phyloP scores from a whole-genome alignment of 2,329 filamentous ascomycete species.

The Colletotrichum incanum region DNA sequence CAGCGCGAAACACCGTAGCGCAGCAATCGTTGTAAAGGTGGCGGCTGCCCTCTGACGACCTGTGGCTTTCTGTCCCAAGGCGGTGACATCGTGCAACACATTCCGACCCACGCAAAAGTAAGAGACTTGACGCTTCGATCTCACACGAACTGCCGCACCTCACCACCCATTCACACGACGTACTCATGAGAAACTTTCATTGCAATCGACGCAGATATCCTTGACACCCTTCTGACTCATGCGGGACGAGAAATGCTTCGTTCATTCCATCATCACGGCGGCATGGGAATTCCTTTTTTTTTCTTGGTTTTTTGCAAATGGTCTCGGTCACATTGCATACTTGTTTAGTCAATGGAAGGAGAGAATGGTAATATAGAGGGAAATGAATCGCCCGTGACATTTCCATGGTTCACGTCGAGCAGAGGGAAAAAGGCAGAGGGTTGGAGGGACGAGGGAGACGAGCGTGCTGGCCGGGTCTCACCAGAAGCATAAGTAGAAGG shows the following conservation, averaged over 20 bases:
- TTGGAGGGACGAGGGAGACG: constrained; percentile 9
- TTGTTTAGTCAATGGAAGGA: constrained; percentile 38
- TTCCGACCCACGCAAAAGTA: constrained; percentile 8
- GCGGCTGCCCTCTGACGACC: constrained; percentile 7
- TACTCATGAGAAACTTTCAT: constrained; percentile 37
- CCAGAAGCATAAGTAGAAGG: constrained; percentile 26
- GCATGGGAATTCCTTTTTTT: constrained; percentile 25
- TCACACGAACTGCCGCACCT: constrained; percentile 14
- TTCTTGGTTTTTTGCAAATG: constrained; percentile 39
- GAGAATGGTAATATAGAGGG: constrained; percentile 41
- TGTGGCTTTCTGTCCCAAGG: constrained; percentile 18
- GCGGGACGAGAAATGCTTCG: constrained; percentile 38
- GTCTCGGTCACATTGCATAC: constrained; percentile 43
- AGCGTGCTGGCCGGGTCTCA: constrained; percentile 22
- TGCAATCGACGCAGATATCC: constrained; percentile 40
- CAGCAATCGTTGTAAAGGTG: neutral
- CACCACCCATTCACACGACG: constrained; percentile 32
- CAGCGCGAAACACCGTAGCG: neutral
- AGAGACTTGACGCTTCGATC: constrained; percentile 1
- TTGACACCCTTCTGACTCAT: constrained; percentile 40
- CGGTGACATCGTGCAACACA: constrained; percentile 4
- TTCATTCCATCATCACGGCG: constrained; percentile 38
- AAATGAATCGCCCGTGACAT: constrained; percentile 32
- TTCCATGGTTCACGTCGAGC: constrained; percentile 24
- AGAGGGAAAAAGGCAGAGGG: constrained; percentile 10